A percentile compares a stretch with the other conserved stretches of the same genome.
Conservation (phyloP, 139 green algal species). For the Desmodesmus armatus region DNA sequence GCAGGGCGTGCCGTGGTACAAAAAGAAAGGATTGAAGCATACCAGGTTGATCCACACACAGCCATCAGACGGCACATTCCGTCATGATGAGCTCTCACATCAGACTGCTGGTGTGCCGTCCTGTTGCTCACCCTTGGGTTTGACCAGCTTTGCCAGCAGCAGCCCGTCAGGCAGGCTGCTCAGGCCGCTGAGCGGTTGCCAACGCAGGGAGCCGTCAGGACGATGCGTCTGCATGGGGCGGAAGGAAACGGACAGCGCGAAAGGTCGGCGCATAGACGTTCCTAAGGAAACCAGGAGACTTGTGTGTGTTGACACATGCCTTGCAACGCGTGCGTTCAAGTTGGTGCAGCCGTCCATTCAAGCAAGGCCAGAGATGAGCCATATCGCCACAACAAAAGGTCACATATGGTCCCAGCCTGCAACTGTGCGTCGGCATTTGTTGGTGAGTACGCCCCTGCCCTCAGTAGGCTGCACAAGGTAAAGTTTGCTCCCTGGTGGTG, state of each 20-base stretch:
- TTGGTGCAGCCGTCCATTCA: not conserved
- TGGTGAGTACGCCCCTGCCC: not conserved
- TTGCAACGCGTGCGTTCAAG: not conserved
- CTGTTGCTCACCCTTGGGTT: not conserved
- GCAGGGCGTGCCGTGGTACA: no score
- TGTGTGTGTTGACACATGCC: not conserved
- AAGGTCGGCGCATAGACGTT: not conserved
- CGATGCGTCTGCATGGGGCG: slow-evolving; percentile 2
- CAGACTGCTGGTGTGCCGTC: no score
- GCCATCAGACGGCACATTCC: no score
- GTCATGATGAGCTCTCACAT: no score
- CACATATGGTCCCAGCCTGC: not conserved
- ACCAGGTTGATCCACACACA: no score
- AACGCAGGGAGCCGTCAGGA: slow-evolving; percentile 25
- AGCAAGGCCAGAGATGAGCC: not conserved
- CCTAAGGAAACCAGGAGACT: not conserved
- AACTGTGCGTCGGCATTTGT: not conserved
- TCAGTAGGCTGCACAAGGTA: not conserved
- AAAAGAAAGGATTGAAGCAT: no score
- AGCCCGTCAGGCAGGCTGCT: not conserved
- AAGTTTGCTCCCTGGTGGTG: not conserved
- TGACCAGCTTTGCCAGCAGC: slow-evolving; percentile 16
- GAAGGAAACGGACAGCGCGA: not conserved
- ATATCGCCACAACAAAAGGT: not conserved
- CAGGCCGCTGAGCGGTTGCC: slow-evolving; percentile 4